These are phyloP conservation scores for Tetrapisispora nanseiensis DNA, from an alignment of 805 yeast genomes.

Conservation along the genomic window DNA sequence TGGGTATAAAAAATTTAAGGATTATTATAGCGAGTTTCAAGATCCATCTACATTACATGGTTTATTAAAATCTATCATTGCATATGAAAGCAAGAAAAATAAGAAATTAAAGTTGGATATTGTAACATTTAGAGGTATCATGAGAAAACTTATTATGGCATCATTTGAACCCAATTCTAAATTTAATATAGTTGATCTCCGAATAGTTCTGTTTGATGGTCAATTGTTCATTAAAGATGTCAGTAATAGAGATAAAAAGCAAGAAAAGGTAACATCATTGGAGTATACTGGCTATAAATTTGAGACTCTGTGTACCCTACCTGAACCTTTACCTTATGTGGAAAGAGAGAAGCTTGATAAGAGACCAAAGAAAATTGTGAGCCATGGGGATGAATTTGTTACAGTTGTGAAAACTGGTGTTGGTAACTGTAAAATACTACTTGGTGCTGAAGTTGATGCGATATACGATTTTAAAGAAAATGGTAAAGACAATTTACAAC, in stretches of 20 bases:
- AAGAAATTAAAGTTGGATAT: slow-evolving; percentile 49
- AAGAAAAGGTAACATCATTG: slow-evolving; percentile 6
- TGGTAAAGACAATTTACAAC: slow-evolving; percentile 43
- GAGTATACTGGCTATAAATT: slow-evolving; percentile 71
- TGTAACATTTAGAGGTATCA: slow-evolving; percentile 75
- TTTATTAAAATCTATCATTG: slow-evolving; percentile 44
- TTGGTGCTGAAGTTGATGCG: slow-evolving; percentile 92
- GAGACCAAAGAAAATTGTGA: slow-evolving; percentile 50
- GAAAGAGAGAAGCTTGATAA: slow-evolving; percentile 59
- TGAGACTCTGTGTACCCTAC: slow-evolving; percentile 65
- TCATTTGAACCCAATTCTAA: slow-evolving; percentile 41
- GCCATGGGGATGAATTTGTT: slow-evolving; percentile 66
- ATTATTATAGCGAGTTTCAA: slow-evolving; percentile 44
- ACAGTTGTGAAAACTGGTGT: slow-evolving; percentile 80
- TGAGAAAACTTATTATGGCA: slow-evolving; percentile 51
- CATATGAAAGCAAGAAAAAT: slow-evolving; percentile 40
- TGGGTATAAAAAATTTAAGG: slow-evolving; percentile 54
- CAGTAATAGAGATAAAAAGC: slow-evolving; percentile 23
- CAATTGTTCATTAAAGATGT: slow-evolving; percentile 54
- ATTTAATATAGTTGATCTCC: slow-evolving; percentile 46
- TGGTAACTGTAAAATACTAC: slow-evolving; percentile 54
- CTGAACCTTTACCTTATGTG: slow-evolving; percentile 64
- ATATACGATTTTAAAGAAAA: slow-evolving; percentile 63
- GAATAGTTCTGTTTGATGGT: slow-evolving; percentile 64
- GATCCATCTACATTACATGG: slow-evolving; percentile 36